Percentiles rank a stretch among this genome's conserved stretches.
Conservation (phyloP, 2,329 filamentous ascomycete genomes). For the Simplicillium sp. region DNA sequence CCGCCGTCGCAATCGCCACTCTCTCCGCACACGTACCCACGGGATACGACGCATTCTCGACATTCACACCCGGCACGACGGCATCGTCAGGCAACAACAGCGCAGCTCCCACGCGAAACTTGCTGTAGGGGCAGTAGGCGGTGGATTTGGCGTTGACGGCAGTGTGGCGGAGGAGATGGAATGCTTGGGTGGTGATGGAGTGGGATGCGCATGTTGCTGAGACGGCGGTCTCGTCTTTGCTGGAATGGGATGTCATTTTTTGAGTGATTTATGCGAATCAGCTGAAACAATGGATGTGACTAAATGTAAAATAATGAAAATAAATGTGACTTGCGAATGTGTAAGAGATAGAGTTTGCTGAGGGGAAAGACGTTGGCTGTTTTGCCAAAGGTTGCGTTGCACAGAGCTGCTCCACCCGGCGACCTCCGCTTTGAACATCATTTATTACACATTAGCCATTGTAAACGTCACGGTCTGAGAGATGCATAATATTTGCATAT, state of each 20-base stretch:
- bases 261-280: conserved; percentile 7
- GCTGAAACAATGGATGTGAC: too few relatives aligned
- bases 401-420: too few relatives aligned
- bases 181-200: conserved; percentile 51
- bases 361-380: too few relatives aligned
- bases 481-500: too few relatives aligned
- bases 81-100: conserved; percentile 48
- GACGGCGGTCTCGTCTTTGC: conserved; percentile 16
- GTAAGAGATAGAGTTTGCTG: too few relatives aligned
- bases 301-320: too few relatives aligned
- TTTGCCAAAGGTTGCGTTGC: too few relatives aligned
- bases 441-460: too few relatives aligned
- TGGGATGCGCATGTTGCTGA: conserved; percentile 19
- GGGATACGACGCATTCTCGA: conserved; percentile 89
- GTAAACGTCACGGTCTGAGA: too few relatives aligned
- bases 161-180: conserved; percentile 51
- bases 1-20: conserved; percentile 74
- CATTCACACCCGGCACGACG: conserved; percentile 59
- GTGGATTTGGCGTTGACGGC: conserved; percentile 63
- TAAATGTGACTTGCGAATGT: too few relatives aligned
- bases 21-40: conserved; percentile 94
- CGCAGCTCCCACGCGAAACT: conserved; percentile 82
- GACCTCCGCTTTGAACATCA: too few relatives aligned
- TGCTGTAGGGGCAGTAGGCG: conserved; percentile 89
- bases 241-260: conserved; percentile 12